Evolutionary conservation across 2,329 filamentous ascomycete species (phyloP).

Genomic region (Beauveria brongniartii): DNA sequence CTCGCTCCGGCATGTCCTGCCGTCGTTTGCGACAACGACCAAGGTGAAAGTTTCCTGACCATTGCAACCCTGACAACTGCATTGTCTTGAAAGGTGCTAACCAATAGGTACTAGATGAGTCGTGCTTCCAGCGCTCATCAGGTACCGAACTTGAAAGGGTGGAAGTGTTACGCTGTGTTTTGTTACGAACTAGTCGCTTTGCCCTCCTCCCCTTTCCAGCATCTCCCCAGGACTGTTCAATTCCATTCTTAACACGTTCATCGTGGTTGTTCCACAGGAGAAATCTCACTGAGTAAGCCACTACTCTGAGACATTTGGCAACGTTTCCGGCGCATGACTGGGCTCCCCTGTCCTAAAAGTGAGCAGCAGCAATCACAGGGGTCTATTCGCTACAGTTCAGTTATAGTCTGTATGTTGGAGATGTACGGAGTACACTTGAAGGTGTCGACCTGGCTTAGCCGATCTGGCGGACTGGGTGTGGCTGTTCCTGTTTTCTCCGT

Average conservation of each 20-base stretch:
- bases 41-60: neutral
- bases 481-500: neutral
- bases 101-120: neutral
- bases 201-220: neutral
- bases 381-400: neutral
- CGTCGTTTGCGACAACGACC: neutral
- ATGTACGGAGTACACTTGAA: slow-evolving; percentile 10
- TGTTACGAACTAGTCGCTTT: neutral
- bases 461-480: neutral
- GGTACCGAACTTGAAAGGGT: neutral
- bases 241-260: neutral
- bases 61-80: neutral
- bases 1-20: neutral
- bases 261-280: neutral
- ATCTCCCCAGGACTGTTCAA: neutral
- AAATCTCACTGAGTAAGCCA: neutral
- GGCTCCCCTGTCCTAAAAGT: neutral
- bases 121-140: neutral
- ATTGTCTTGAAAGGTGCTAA: neutral
- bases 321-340: neutral
- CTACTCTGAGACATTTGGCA: slow-evolving; percentile 1
- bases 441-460: neutral
- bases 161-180: neutral
- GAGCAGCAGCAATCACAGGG: neutral
- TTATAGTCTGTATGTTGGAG: neutral